These are phyloP conservation scores for Saraca asoca DNA, from an alignment of 331 rosid species.

Conservation along the genomic window DNA sequence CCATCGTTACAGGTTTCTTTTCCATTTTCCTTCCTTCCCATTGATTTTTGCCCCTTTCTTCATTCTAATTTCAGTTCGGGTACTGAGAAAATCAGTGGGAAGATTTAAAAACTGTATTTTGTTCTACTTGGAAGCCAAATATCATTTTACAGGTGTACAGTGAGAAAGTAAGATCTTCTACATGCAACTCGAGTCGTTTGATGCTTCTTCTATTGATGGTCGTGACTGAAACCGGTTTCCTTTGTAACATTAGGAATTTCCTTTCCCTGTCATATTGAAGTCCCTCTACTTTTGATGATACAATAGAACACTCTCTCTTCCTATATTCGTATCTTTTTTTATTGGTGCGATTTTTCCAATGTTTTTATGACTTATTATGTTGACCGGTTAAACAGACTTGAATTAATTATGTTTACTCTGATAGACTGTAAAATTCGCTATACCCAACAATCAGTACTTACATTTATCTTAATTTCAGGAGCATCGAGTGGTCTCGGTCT, in stretches of 20 bases:
- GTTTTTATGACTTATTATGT: neutral
- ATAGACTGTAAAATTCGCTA: neutral
- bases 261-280: neutral
- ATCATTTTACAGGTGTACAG: neutral
- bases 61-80: neutral
- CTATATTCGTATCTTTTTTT: neutral
- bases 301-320: neutral
- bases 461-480: constrained; percentile 49
- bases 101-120: neutral
- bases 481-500: constrained; percentile 93
- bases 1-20: constrained; percentile 65
- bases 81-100: neutral
- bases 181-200: no score
- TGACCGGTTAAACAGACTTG: neutral
- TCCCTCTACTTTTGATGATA: neutral
- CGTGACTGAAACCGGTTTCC: neutral
- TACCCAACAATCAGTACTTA: constrained; percentile 13
- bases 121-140: neutral
- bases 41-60: neutral
- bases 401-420: neutral
- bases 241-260: neutral
- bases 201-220: neutral
- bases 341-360: no score
- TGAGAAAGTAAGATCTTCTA: neutral
- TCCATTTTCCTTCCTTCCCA: neutral